Conservation (phyloP, 768 basidiomycete species). For the Mycena rosella region DNA sequence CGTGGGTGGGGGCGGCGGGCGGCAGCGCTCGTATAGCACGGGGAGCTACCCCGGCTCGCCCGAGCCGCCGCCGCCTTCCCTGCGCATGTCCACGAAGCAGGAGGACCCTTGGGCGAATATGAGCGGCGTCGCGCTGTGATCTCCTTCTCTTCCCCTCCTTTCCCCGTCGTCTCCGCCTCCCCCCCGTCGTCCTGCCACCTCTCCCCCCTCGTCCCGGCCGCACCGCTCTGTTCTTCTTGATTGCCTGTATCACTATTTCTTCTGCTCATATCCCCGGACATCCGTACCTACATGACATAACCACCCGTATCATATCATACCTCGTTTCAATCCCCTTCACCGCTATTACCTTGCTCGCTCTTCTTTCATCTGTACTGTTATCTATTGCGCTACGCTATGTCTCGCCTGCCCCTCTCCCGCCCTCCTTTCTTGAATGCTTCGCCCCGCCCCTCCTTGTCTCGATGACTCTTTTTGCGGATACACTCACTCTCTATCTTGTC, state of each 20-base stretch:
- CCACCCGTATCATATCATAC: too few relatives aligned
- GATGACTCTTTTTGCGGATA: background rate
- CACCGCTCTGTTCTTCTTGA: too few relatives aligned
- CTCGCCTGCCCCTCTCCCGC: too few relatives aligned
- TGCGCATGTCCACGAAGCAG: slow-evolving; percentile 23
- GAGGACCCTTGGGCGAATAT: slow-evolving; percentile 39
- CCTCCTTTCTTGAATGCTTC: too few relatives aligned
- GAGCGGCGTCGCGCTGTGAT: slow-evolving; percentile 29
- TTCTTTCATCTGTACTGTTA: background rate
- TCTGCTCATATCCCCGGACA: slow-evolving; percentile 4
- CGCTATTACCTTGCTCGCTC: background rate
- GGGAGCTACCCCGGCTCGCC: slow-evolving; percentile 30
- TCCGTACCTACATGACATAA: slow-evolving; percentile 5
- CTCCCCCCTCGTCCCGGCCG: background rate
- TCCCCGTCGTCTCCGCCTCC: background rate
- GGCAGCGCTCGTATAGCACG: slow-evolving; percentile 27
- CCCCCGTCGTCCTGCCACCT: background rate
- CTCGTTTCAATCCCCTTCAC: slow-evolving; percentile 7
- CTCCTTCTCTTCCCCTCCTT: too few relatives aligned
- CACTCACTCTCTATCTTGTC: too few relatives aligned
- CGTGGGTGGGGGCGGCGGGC: background rate
- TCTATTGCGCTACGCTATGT: background rate
- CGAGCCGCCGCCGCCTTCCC: slow-evolving; percentile 10
- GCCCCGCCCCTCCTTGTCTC: background rate
- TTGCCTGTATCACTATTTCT: background rate